Evolutionary conservation across 176 grass and related monocot species (phyloP).

Genomic region (Areca catechu): DNA sequence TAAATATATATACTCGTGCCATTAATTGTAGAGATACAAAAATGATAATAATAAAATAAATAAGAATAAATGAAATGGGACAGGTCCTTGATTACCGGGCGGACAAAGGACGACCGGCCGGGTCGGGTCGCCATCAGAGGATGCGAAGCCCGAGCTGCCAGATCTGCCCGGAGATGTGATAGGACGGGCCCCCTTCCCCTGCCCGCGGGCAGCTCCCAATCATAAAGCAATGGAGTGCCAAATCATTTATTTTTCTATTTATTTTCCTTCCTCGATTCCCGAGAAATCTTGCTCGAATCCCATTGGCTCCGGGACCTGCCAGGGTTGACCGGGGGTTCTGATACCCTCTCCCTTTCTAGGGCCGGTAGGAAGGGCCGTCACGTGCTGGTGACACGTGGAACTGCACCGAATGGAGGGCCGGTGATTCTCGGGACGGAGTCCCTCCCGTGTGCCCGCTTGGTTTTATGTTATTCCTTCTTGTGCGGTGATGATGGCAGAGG

Average conservation of each 20-base stretch:
- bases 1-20: too few species aligned
- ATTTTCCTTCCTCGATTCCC: not conserved
- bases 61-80: not conserved
- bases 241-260: constrained; percentile 9
- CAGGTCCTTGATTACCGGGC: constrained; percentile 61
- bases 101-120: constrained; percentile 9
- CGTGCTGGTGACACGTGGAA: too few species aligned
- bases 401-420: too few species aligned
- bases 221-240: constrained; percentile 16
- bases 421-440: too few species aligned
- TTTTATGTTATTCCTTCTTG: too few species aligned
- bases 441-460: too few species aligned
- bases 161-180: constrained; percentile 1
- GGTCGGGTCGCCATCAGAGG: constrained; percentile 37
- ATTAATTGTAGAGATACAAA: too few species aligned
- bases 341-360: too few species aligned
- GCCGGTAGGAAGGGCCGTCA: too few species aligned
- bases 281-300: not conserved
- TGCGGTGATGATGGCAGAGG: too few species aligned
- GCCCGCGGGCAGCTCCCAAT: constrained; percentile 14
- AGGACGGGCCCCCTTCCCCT: not conserved
- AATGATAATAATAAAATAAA: too few species aligned
- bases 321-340: too few species aligned
- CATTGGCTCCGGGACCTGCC: not conserved
- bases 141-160: not conserved